phyloP scores from a whole-genome alignment of 768 basidiomycete genomes.

The Tylopilus sp. region DNA sequence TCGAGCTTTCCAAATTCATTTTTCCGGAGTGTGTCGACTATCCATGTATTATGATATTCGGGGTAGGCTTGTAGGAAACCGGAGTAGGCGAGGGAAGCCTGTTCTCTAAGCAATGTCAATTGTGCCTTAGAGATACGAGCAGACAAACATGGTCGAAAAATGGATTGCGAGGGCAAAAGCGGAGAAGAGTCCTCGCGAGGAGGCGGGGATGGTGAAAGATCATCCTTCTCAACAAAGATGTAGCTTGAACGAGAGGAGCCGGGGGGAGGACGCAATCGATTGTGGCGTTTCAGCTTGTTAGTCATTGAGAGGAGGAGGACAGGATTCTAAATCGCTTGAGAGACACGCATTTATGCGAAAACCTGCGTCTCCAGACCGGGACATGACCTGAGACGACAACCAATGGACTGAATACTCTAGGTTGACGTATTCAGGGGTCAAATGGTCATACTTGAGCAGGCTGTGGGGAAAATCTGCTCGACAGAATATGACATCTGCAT shows the following conservation, averaged over 20 bases:
- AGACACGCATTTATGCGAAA: too few species aligned
- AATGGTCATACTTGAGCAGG: too few species aligned
- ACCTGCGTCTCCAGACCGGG: too few species aligned
- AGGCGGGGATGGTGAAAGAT: neutral
- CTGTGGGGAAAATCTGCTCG: too few species aligned
- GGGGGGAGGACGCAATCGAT: neutral
- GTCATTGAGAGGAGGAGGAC: too few species aligned
- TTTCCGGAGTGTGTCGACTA: constrained; percentile 61
- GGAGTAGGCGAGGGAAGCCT: constrained; percentile 43
- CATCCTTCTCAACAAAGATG: neutral
- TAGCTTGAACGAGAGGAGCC: neutral
- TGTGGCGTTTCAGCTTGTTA: neutral
- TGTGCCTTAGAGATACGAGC: constrained; percentile 27
- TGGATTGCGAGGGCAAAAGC: neutral
- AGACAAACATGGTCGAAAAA: constrained; percentile 9
- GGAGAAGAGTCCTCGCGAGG: neutral
- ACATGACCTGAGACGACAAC: too few species aligned
- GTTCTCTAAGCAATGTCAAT: constrained; percentile 26
- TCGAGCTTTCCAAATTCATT: too few species aligned
- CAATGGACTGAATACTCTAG: too few species aligned
- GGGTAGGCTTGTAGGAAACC: constrained; percentile 43
- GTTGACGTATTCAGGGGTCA: too few species aligned
- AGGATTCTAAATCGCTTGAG: too few species aligned
- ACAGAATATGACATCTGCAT: too few species aligned
- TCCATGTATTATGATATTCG: constrained; percentile 69